Evolutionary conservation across 1,139 yeast species (phyloP).

Genomic region (Blastobotrys ciferrii): DNA sequence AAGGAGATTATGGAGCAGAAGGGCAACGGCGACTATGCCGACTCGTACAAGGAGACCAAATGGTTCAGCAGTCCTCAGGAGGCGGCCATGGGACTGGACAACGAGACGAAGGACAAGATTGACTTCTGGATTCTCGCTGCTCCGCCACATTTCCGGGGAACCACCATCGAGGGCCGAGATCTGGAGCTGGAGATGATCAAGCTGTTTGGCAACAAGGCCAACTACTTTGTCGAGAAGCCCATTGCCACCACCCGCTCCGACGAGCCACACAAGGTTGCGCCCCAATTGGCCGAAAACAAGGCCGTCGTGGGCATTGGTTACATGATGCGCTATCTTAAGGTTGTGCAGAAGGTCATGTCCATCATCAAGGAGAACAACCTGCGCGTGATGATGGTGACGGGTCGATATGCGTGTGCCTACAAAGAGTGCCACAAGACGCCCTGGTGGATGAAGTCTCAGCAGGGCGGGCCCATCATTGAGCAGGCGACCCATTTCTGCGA

Average conservation of each 20-base stretch:
- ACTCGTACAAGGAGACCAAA: conserved; percentile 19
- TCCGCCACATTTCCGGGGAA: conserved; percentile 27
- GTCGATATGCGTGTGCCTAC: conserved; percentile 26
- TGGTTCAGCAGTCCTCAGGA: conserved; percentile 19
- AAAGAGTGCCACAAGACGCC: conserved; percentile 21
- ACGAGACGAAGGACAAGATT: conserved; percentile 13
- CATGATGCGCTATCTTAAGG: conserved; percentile 28
- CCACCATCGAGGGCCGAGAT: conserved; percentile 23
- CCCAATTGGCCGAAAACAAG: conserved; percentile 7
- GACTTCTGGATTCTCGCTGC: conserved; percentile 24
- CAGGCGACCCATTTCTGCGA: conserved; percentile 29
- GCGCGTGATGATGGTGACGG: conserved; percentile 20
- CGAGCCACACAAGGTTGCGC: conserved; percentile 20
- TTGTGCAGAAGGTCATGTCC: conserved; percentile 24
- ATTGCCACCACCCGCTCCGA: conserved; percentile 25
- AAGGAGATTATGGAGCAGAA: conserved; percentile 21
- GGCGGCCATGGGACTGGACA: conserved; percentile 18
- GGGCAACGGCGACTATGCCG: conserved; percentile 13
- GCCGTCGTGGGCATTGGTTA: conserved; percentile 25
- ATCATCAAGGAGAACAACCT: conserved; percentile 24
- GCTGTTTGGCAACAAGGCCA: conserved; percentile 20
- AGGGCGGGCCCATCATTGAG: conserved; percentile 28
- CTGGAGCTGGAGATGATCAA: conserved; percentile 21
- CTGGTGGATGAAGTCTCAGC: conserved; percentile 27
- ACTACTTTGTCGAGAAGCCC: conserved; percentile 26